Percentiles rank a stretch among this genome's conserved stretches.
These are phyloP conservation scores for Elsinoe perseae DNA, from an alignment of 2,329 filamentous ascomycete species.

Conservation along the genomic window DNA sequence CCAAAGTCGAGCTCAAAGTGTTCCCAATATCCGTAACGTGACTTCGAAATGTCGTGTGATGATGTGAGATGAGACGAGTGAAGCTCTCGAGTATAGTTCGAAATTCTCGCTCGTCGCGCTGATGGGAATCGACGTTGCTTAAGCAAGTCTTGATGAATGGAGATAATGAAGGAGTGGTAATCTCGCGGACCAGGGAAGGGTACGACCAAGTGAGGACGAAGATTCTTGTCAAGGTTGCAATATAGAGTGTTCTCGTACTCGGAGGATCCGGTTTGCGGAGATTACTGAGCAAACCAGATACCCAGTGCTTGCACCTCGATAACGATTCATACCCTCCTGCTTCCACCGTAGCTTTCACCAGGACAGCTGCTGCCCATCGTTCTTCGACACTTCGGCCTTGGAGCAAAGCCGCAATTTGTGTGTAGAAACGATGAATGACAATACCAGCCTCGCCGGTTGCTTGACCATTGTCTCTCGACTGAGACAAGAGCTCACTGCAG, in stretches of 20 bases:
- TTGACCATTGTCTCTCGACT: conserved; percentile 47
- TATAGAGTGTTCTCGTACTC: conserved; percentile 65
- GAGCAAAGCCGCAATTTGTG: conserved; percentile 66
- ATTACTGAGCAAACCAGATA: conserved; percentile 65
- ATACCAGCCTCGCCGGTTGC: conserved; percentile 58
- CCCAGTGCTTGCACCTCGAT: conserved; percentile 65
- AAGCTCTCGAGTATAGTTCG: conserved; percentile 67
- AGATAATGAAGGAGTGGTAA: conserved; percentile 74
- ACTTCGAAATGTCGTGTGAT: conserved; percentile 75
- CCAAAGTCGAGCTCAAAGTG: conserved; percentile 41
- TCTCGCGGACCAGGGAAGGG: conserved; percentile 75
- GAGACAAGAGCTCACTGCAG: conserved; percentile 55
- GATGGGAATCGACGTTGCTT: conserved; percentile 46
- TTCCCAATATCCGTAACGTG: conserved; percentile 61
- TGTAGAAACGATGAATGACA: conserved; percentile 75
- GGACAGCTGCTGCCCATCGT: conserved; percentile 66
- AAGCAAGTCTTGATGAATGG: conserved; percentile 66
- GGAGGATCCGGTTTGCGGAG: conserved; percentile 72
- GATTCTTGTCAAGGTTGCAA: conserved; percentile 73
- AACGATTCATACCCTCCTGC: conserved; percentile 78
- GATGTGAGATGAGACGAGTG: conserved; percentile 63
- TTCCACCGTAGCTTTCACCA: conserved; percentile 76
- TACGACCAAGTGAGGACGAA: conserved; percentile 76
- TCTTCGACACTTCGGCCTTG: conserved; percentile 68
- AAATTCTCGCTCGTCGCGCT: conserved; percentile 33